These are phyloP conservation scores for Beauveria caledonica DNA, from an alignment of 2,329 filamentous ascomycete species.

Conservation along the genomic window DNA sequence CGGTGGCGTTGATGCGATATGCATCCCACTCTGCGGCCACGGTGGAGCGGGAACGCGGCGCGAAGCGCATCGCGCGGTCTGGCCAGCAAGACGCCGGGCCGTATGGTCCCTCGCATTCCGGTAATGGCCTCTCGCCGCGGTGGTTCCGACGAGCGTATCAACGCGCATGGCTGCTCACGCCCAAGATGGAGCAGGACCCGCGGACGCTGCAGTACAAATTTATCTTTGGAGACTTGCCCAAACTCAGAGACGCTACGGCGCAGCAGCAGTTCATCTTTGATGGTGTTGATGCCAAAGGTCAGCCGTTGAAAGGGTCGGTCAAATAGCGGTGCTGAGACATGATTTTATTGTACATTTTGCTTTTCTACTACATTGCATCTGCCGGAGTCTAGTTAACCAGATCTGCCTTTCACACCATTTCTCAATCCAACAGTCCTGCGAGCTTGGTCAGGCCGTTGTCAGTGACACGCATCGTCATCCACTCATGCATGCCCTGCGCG, in stretches of 20 bases:
- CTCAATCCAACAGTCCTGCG: conserved; percentile 33
- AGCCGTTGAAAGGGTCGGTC: background rate
- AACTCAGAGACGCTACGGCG: conserved; percentile 22
- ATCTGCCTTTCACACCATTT: background rate
- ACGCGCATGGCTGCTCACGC: conserved; percentile 35
- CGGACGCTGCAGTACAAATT: conserved; percentile 27
- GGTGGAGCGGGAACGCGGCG: background rate
- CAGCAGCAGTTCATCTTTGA: conserved; percentile 40
- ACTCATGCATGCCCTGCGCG: conserved; percentile 58
- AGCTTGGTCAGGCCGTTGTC: conserved; percentile 55
- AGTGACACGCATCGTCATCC: conserved; percentile 70
- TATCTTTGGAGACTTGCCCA: conserved; percentile 36
- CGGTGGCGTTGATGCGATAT: background rate
- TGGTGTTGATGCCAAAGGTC: conserved; percentile 29
- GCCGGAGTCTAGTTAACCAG: background rate
- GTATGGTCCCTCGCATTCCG: conserved; percentile 26
- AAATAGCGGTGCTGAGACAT: background rate
- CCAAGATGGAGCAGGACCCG: conserved; percentile 31
- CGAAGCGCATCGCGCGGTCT: conserved; percentile 23
- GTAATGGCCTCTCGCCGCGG: conserved; percentile 28
- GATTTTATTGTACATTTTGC: background rate
- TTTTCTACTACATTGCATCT: background rate
- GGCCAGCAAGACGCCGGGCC: conserved; percentile 30
- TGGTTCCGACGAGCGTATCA: conserved; percentile 41
- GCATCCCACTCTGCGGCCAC: background rate